Evolutionary conservation across 345 rosid genomes (phyloP).

Genomic region (Acer saccharum): DNA sequence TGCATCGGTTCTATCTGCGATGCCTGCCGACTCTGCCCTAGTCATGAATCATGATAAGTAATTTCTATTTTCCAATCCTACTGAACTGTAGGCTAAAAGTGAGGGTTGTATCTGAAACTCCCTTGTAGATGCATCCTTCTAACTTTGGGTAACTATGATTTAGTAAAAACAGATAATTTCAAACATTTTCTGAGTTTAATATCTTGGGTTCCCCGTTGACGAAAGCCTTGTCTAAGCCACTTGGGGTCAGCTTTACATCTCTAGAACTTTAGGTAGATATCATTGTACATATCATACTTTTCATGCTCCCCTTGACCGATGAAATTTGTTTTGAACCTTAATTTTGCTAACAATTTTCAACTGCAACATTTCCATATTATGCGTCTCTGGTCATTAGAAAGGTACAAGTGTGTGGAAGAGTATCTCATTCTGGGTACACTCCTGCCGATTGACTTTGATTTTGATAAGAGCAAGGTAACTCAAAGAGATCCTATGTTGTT

Average conservation of each 20-base stretch:
- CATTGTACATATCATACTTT: not conserved
- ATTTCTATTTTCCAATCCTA: too few relatives aligned
- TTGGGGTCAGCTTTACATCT: not conserved
- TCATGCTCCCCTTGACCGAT: not conserved
- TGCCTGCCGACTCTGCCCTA: too few relatives aligned
- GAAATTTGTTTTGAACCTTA: not conserved
- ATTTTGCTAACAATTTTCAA: slow-evolving; percentile 6
- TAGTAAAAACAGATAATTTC: not conserved
- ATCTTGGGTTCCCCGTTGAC: not conserved
- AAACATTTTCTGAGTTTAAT: not conserved
- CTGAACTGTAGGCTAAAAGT: too few relatives aligned
- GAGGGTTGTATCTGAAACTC: too few relatives aligned
- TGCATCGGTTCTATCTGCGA: not conserved
- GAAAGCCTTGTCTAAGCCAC: not conserved
- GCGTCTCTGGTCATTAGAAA: slow-evolving; percentile 84
- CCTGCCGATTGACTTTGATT: slow-evolving; percentile 79
- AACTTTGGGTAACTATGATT: not conserved
- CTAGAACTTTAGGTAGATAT: too few relatives aligned
- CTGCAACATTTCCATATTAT: slow-evolving; percentile 56
- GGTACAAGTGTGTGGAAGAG: slow-evolving; percentile 69
- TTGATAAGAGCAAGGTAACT: slow-evolving; percentile 94
- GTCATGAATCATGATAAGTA: too few relatives aligned
- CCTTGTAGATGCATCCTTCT: not conserved
- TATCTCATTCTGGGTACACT: slow-evolving; percentile 57
- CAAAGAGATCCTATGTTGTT: not conserved